A percentile compares a stretch with the other conserved stretches of the same genome.
Evolutionary conservation across 371 early-diverging fungal genomes (phyloP).

Genomic region (Mortierella sp.): DNA sequence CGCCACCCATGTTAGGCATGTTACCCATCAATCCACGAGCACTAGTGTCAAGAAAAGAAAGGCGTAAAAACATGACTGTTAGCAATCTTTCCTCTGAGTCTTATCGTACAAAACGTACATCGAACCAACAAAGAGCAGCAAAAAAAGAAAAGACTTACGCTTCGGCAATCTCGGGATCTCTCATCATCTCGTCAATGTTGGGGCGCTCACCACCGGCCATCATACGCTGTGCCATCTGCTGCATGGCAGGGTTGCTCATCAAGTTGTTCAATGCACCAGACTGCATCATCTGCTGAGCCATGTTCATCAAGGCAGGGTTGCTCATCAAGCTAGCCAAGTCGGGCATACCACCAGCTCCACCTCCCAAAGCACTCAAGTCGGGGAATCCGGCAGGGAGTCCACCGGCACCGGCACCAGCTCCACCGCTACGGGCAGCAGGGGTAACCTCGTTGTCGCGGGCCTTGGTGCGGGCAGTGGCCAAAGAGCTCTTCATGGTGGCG

Average conservation of each 20-base stretch:
- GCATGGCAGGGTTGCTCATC: constrained; percentile 92
- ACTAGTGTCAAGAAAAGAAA: constrained; percentile 48
- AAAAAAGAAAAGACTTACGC: constrained; percentile 67
- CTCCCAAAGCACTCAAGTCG: constrained; percentile 61
- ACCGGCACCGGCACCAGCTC: constrained; percentile 52
- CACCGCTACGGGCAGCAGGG: constrained; percentile 53
- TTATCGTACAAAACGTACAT: background rate
- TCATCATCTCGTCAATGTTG: constrained; percentile 80
- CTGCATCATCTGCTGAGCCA: constrained; percentile 96
- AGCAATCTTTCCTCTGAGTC: background rate
- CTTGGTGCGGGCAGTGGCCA: constrained; percentile 75
- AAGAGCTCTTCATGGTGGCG: constrained; percentile 73
- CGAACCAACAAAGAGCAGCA: background rate
- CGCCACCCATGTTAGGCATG: constrained; percentile 67
- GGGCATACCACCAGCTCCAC: constrained; percentile 76
- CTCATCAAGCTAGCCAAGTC: constrained; percentile 83
- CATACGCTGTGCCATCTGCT: constrained; percentile 88
- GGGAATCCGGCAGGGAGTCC: constrained; percentile 56
- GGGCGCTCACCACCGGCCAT: constrained; percentile 74
- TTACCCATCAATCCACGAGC: constrained; percentile 81
- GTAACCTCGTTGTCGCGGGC: constrained; percentile 57
- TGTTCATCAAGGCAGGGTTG: constrained; percentile 94
- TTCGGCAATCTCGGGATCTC: constrained; percentile 82
- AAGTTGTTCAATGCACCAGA: constrained; percentile 88
- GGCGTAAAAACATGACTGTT: background rate